Evolutionary conservation across 2,329 filamentous ascomycete species (phyloP).

Genomic region (Sarocladiaceae sp.): DNA sequence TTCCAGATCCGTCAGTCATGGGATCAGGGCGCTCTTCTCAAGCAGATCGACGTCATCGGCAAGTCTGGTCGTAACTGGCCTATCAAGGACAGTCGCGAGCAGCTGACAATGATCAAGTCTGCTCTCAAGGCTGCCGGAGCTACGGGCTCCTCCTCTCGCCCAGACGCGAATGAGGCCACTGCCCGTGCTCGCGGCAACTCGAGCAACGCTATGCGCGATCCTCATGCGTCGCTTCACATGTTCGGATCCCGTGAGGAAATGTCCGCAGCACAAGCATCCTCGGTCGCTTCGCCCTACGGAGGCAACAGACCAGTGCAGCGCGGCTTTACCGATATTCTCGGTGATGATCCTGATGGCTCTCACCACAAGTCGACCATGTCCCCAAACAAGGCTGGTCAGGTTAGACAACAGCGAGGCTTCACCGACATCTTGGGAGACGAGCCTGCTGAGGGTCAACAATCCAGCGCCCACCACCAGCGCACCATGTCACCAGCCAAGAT

Average conservation of each 20-base stretch:
- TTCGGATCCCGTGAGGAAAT: slow-evolving; percentile 60
- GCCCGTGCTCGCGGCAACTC: slow-evolving; percentile 45
- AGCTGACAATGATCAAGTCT: slow-evolving; percentile 67
- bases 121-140: slow-evolving; percentile 47
- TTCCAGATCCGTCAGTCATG: slow-evolving; percentile 82
- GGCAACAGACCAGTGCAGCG: slow-evolving; percentile 58
- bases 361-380: slow-evolving; percentile 42
- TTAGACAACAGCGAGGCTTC: slow-evolving; percentile 56
- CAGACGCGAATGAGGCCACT: slow-evolving; percentile 28
- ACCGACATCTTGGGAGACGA: slow-evolving; percentile 64
- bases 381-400: slow-evolving; percentile 24
- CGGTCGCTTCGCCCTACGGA: slow-evolving; percentile 55
- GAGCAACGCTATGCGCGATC: slow-evolving; percentile 51
- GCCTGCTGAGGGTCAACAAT: slow-evolving; percentile 39
- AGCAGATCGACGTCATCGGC: slow-evolving; percentile 90
- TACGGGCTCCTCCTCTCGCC: slow-evolving; percentile 13
- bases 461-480: slow-evolving; percentile 39
- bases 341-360: slow-evolving; percentile 34
- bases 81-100: slow-evolving; percentile 79
- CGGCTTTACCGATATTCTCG: slow-evolving; percentile 66
- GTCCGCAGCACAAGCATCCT: slow-evolving; percentile 39
- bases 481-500: slow-evolving; percentile 43
- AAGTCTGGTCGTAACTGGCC: slow-evolving; percentile 90
- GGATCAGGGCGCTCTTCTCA: slow-evolving; percentile 91
- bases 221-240: slow-evolving; percentile 66